Evolutionary conservation across 768 basidiomycete species (phyloP), one percentile per base, ranked within the genome.

Genomic region (Leccinum disarticulatum): DNA sequence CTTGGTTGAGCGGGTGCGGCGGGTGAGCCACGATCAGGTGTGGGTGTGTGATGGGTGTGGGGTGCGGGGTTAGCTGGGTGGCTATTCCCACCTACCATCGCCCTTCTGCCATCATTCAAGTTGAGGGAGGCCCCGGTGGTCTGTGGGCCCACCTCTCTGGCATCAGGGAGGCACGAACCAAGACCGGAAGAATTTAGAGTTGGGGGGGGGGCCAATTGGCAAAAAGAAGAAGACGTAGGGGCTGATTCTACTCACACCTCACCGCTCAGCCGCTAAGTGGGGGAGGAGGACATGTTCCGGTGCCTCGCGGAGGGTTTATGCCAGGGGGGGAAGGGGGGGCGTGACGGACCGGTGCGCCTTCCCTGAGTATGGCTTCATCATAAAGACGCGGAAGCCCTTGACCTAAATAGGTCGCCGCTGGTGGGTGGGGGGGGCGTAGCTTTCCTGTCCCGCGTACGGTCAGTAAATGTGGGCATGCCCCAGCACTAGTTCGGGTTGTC

Each of bases 361-460:
- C 19, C 19, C n/a, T 17, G 43, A 17, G 8, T 46, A 14, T 46
- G 46, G 19, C 52, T 61, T 58, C 0, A 28, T 27, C 36, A 0
- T 2, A 0, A 31, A 0, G 38, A 33, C 52, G 11, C 27, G n/a
- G 36, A 41, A 54, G 53, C 15, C 53, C 58, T 8, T 59, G 53
- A 10, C 41, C 58, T 60, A 55, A 61, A 61, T 61, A 61, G 61
- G 53, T 9, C 13, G 3, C 61, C 28, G 11, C 11, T 41, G 3
- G 0, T 46, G 8, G n/a, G 46, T 25, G 30, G 19, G 19, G 4
- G 4, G 11, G 19, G 8, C 2, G 3, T n/a, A 1, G 15, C 60
- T 61, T 61, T 61, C 57, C 52, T 61, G 60, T 61, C 52, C 56
- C 14, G 25, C 36, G 3, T 54, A n/a, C 10, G 25, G 60, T 59